phyloP scores from a whole-genome alignment of 306 rosid species.

The Astragalus glycyphyllos region DNA sequence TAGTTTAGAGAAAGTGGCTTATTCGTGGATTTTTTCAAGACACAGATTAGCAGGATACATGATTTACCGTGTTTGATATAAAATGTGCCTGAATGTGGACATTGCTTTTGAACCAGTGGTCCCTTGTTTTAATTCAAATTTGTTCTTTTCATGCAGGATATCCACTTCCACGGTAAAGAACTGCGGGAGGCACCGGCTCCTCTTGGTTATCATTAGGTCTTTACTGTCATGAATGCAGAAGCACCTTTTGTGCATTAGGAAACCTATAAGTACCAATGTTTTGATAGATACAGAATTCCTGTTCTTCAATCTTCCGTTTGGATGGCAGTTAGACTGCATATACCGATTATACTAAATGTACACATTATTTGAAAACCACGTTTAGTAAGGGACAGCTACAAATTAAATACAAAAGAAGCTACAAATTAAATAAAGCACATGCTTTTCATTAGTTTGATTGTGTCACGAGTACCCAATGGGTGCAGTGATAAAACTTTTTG shows the following conservation, averaged over 20 bases:
- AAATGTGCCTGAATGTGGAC: not conserved
- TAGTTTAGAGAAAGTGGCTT: slow-evolving; percentile 1
- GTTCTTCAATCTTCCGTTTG: not conserved
- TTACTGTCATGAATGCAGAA: slow-evolving; percentile 6
- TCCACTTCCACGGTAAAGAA: slow-evolving; percentile 72
- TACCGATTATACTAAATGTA: slow-evolving; percentile 15
- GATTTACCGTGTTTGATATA: slow-evolving; percentile 11
- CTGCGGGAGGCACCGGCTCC: slow-evolving; percentile 82
- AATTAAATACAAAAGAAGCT: too few relatives aligned
- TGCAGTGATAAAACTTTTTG: too few relatives aligned
- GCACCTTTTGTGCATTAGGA: slow-evolving; percentile 4
- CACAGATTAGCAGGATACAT: too few relatives aligned
- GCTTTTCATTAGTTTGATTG: too few relatives aligned
- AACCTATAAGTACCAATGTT: not conserved
- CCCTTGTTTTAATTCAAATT: not conserved
- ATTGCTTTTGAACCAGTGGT: slow-evolving; percentile 18
- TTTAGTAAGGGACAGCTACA: not conserved
- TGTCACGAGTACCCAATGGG: too few relatives aligned
- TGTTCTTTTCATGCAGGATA: slow-evolving; percentile 60
- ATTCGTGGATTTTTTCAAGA: slow-evolving; percentile 5
- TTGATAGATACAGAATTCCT: slow-evolving; percentile 27
- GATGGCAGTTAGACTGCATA: not conserved
- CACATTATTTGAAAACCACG: slow-evolving; percentile 20
- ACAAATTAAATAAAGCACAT: too few relatives aligned
- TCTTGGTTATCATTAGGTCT: slow-evolving; percentile 60